phyloP scores from a whole-genome alignment of 441 rosid species.

The Pelargonium citronellum region DNA sequence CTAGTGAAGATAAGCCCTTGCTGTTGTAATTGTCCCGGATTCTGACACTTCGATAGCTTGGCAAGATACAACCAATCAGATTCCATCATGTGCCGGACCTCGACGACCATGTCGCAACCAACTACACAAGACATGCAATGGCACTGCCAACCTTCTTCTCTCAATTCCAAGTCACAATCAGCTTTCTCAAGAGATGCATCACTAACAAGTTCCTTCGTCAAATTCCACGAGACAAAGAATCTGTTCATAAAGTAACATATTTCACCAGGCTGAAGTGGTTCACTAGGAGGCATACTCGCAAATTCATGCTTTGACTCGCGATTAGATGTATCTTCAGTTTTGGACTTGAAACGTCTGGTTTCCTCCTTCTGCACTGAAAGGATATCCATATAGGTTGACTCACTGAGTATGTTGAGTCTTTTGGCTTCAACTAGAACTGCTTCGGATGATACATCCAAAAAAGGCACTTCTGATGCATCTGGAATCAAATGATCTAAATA shows the following conservation, averaged over 20 bases:
- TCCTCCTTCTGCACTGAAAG: constrained; percentile 55
- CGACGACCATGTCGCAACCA: constrained; percentile 28
- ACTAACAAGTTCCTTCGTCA: constrained; percentile 19
- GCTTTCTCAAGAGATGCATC: constrained; percentile 23
- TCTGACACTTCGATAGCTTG: constrained; percentile 40
- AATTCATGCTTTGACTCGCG: constrained; percentile 26
- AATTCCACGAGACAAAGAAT: constrained; percentile 59
- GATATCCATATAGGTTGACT: constrained; percentile 48
- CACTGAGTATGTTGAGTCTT: constrained; percentile 53
- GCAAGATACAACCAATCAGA: constrained; percentile 76
- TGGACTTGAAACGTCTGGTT: constrained; percentile 47
- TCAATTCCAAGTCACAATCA: constrained; percentile 15
- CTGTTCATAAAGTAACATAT: constrained; percentile 67
- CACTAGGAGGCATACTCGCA: constrained; percentile 26
- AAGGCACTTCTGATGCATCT: constrained; percentile 38
- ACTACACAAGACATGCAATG: constrained; percentile 29
- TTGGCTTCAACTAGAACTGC: constrained; percentile 61
- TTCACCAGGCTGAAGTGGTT: constrained; percentile 43
- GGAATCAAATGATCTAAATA: constrained; percentile 30
- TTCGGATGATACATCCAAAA: constrained; percentile 44
- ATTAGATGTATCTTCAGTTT: constrained; percentile 31
- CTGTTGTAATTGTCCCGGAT: constrained; percentile 26
- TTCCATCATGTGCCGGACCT: constrained; percentile 66
- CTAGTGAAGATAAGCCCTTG: constrained; percentile 10
- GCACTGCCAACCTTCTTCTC: constrained; percentile 19